Base-by-base conservation (phyloP, 169 alveolate species). In the Theileria annulata region DNA sequence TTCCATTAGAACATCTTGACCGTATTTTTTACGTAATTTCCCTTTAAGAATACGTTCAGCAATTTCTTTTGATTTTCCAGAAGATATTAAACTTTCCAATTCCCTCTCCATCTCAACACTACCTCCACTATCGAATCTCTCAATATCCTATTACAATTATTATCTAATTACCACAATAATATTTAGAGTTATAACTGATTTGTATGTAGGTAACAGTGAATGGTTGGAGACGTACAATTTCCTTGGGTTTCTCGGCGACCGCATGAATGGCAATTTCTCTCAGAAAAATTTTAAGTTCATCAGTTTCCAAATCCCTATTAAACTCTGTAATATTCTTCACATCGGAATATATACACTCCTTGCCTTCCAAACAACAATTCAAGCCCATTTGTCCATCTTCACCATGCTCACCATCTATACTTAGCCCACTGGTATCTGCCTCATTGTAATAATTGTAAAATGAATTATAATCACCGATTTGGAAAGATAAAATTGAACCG, bases 181-280 rank as follows among this genome's bases (percentile, higher is more conserved):
- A n/a, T n/a, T n/a, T n/a, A n/a, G n/a, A n/a, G n/a, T n/a, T n/a
- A n/a, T n/a, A n/a, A n/a, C n/a, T n/a, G n/a, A n/a, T n/a, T n/a
- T 54, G 27, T n/a, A 54, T n/a, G 63, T 17, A 54, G 27, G 4
- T 54, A n/a, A 54, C 63, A 35, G 8, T 27, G 9, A 25, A 25
- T 6, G 25, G 4, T 2, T 63, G 19, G 71, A 63, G 47, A 63
- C 69, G 25, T 63, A 63, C 71, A n/a, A 80, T 15, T 8, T 74
- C 88, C 30, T 42, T 68, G 5, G 88, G 88, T 58, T 67, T 21
- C 25, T 78, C 88, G 10, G 79, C 88, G 5, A 80, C 83, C 23
- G 74, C 42, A 31, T 80, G 88, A 54, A 59, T 63, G 9, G 51
- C 77, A 27, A 80, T 25, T 25, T 80, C 73, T 60, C 68, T 72